Evolutionary conservation across 352 stramenopile genomes (phyloP).

Genomic region (Globisporangium emineosum): DNA sequence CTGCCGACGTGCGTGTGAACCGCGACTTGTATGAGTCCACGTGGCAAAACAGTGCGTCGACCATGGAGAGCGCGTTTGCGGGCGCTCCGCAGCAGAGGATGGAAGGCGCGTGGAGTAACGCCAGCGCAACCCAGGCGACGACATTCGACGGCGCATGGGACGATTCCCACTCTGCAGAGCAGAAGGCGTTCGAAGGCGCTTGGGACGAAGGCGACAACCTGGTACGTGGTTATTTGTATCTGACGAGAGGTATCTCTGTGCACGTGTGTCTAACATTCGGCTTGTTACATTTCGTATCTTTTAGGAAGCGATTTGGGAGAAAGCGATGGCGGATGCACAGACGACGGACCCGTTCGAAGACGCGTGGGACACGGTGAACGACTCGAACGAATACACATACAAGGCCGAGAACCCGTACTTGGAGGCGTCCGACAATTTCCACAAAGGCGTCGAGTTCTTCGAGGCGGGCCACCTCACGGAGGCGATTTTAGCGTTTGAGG

Average conservation of each 20-base stretch:
- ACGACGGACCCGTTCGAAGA: conserved; percentile 79
- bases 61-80: conserved; percentile 59
- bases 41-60: conserved; percentile 37
- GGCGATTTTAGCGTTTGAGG: conserved; percentile 94
- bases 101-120: conserved; percentile 44
- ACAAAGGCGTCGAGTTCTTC: conserved; percentile 82
- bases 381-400: conserved; percentile 65
- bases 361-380: conserved; percentile 50
- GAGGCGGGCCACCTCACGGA: conserved; percentile 88
- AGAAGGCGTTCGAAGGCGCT: conserved; percentile 56
- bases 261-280: conserved; percentile 1
- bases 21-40: conserved; percentile 57
- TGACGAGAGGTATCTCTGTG: neutral
- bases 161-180: conserved; percentile 38
- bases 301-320: conserved; percentile 75
- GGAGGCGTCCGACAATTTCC: conserved; percentile 66
- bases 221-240: conserved; percentile 22
- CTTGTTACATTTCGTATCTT: conserved; percentile 1
- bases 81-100: conserved; percentile 28
- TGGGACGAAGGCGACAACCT: conserved; percentile 62
- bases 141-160: conserved; percentile 47
- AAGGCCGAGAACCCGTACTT: conserved; percentile 75
- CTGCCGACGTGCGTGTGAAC: conserved; percentile 45
- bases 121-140: conserved; percentile 22
- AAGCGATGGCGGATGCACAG: conserved; percentile 66